Evolutionary conservation across 306 rosid species (phyloP).

Genomic region (Prunus dulcis): DNA sequence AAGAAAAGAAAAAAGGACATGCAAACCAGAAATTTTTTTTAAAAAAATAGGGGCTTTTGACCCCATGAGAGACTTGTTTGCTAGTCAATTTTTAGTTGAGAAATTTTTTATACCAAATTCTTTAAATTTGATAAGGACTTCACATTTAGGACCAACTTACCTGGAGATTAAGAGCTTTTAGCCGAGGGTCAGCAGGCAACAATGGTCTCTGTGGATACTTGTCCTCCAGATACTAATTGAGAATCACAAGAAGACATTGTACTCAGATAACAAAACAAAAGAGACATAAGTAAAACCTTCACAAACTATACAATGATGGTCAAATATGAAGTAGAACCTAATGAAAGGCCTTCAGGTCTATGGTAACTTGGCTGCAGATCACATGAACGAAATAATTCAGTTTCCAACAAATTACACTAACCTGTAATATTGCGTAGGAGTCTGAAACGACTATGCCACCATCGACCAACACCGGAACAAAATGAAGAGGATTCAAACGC

Average conservation of each 20-base stretch:
- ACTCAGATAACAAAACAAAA: neutral
- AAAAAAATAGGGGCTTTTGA: neutral
- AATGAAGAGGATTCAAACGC: slow-evolving; percentile 44
- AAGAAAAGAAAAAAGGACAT: neutral
- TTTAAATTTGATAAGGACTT: neutral
- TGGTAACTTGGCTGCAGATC: neutral
- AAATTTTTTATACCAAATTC: neutral
- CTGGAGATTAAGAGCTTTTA: slow-evolving; percentile 49
- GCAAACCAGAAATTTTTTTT: neutral
- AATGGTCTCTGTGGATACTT: slow-evolving; percentile 38
- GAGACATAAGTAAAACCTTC: neutral
- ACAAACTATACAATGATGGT: neutral
- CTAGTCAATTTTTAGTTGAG: neutral
- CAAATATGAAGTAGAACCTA: neutral
- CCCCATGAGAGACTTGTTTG: neutral
- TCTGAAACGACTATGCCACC: slow-evolving; percentile 41
- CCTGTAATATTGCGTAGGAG: slow-evolving; percentile 50
- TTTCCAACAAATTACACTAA: slow-evolving; percentile 19
- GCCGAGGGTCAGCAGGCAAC: slow-evolving; percentile 40
- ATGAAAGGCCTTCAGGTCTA: neutral
- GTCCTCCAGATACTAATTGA: slow-evolving; percentile 46
- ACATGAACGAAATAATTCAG: neutral
- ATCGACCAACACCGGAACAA: slow-evolving; percentile 51
- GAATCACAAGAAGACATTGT: neutral
- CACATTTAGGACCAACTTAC: slow-evolving; percentile 21